Evolutionary conservation across 495 filamentous ascomycete species (phyloP), one percentile per base, ranked within the genome.

Genomic region (Massariosphaeria phaeospora): DNA sequence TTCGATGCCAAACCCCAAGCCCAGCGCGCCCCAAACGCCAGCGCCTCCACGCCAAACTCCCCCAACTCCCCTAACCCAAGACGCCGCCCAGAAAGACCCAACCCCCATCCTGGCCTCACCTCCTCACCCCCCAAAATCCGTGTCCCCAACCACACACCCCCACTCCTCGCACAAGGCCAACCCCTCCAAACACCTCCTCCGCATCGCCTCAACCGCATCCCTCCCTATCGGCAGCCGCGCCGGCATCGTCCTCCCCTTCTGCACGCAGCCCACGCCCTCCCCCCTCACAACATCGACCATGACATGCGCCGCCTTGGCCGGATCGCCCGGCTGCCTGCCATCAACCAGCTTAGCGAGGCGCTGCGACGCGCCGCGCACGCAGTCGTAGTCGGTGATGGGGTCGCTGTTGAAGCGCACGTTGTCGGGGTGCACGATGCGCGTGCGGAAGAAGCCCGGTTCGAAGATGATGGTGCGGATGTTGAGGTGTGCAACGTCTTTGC

Each of bases 261-360:
- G n/a, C n/a, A n/a, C n/a, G n/a, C n/a, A n/a, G 2, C 62, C 59
- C 30, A 52, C 43, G 11, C 70, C 68, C 24, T 72, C 67, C 0
- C 68, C 67, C 15, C 67, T 64, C 0, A 75, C 70, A 15, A 74
- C 35, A 57, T 76, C 72, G 17, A 75, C 55, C 33, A 73, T 68
- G 7, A 65, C 45, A 36, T 67, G 24, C 13, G 69, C 67, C 20
- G 59, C 67, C 48, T 70, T 70, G 8, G 15, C 48, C 2, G 73
- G 51, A 62, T 76, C 70, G 0, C 74, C 74, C 10, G 64, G 63
- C 54, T 76, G 57, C 27, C 34, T 50, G 7, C 42, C 23, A 21
- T 65, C 27, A 0, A 15, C 13, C 3, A 8, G 17, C 15, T 18
- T 8, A 10, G 53, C n/a, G n/a, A 35, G 27, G 11, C 24, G 1